Conservation (phyloP, 2,329 filamentous ascomycete species). For the Scortechinia acanthostroma region DNA sequence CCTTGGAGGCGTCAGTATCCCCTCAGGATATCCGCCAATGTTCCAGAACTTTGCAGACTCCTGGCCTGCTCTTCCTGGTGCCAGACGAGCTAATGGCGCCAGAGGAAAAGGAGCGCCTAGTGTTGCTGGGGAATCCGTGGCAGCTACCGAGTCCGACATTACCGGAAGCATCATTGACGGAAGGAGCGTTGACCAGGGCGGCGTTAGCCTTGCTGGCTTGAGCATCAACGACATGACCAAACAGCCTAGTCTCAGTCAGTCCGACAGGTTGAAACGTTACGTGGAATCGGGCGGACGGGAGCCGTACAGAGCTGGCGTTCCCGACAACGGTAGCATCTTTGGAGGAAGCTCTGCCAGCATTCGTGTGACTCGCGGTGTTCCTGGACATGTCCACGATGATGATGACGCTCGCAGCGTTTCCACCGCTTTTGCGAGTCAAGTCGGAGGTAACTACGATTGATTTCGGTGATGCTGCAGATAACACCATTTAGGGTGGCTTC, state of each 20-base stretch:
- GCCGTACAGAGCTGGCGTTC: background rate
- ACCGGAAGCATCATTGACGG: slow-evolving; percentile 50
- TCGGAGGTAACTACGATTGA: slow-evolving; percentile 28
- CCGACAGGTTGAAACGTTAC: slow-evolving; percentile 67
- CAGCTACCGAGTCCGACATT: slow-evolving; percentile 61
- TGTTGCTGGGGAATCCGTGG: slow-evolving; percentile 62
- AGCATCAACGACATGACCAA: slow-evolving; percentile 60
- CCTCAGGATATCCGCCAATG: slow-evolving; percentile 65
- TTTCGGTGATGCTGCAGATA: background rate
- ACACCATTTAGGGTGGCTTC: background rate
- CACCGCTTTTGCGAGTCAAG: slow-evolving; percentile 68
- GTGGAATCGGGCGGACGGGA: slow-evolving; percentile 58
- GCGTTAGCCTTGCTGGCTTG: slow-evolving; percentile 59
- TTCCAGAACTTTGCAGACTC: slow-evolving; percentile 58
- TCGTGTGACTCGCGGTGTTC: slow-evolving; percentile 1
- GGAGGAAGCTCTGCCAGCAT: slow-evolving; percentile 27
- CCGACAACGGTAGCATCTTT: slow-evolving; percentile 41
- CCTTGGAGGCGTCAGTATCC: slow-evolving; percentile 56
- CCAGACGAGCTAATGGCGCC: slow-evolving; percentile 35
- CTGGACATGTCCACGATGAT: slow-evolving; percentile 23
- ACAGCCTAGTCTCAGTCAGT: slow-evolving; percentile 64
- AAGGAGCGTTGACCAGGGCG: slow-evolving; percentile 47
- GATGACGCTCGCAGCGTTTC: slow-evolving; percentile 69
- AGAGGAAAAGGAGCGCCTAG: slow-evolving; percentile 43
- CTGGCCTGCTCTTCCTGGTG: slow-evolving; percentile 56